These are phyloP conservation scores for Wickerhamomyces tratensis DNA, from an alignment of 805 yeast species.

Conservation along the genomic window DNA sequence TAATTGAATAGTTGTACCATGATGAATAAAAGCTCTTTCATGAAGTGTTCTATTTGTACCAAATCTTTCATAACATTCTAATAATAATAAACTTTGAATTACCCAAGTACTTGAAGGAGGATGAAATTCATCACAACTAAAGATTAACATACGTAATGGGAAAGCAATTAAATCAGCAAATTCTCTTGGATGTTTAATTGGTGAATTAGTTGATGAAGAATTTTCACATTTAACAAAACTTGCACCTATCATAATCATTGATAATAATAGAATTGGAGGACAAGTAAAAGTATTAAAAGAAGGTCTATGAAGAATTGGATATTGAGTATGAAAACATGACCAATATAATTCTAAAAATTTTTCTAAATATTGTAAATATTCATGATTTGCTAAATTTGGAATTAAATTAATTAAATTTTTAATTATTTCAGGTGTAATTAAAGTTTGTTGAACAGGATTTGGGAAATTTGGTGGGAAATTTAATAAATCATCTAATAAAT, in stretches of 20 bases:
- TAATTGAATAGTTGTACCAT: conserved; percentile 76
- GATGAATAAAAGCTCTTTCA: conserved; percentile 79
- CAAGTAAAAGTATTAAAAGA: conserved; percentile 42
- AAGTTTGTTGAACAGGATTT: conserved; percentile 17
- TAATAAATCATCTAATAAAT: conserved; percentile 17
- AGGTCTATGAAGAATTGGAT: conserved; percentile 38
- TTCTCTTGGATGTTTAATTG: conserved; percentile 11
- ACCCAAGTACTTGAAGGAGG: conserved; percentile 76
- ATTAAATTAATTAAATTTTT: conserved; percentile 8
- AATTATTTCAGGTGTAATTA: conserved; percentile 14
- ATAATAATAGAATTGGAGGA: conserved; percentile 40
- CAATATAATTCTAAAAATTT: conserved; percentile 17
- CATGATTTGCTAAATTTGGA: conserved; percentile 14
- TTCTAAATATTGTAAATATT: conserved; percentile 12
- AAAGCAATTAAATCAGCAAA: conserved; percentile 26
- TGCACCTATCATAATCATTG: conserved; percentile 35
- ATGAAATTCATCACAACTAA: conserved; percentile 60
- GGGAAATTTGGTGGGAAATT: conserved; percentile 21
- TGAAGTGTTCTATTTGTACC: conserved; percentile 60
- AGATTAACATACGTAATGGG: conserved; percentile 59
- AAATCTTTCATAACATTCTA: conserved; percentile 77
- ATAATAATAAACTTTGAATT: conserved; percentile 58
- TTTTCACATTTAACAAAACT: conserved; percentile 12
- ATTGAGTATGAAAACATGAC: conserved; percentile 26
- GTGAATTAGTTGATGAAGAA: neutral